A percentile compares a stretch with the other conserved stretches of the same genome.
These are phyloP conservation scores for Ophiostoma himal-ulmi DNA, from an alignment of 2,329 filamentous ascomycete genomes.

Conservation along the genomic window DNA sequence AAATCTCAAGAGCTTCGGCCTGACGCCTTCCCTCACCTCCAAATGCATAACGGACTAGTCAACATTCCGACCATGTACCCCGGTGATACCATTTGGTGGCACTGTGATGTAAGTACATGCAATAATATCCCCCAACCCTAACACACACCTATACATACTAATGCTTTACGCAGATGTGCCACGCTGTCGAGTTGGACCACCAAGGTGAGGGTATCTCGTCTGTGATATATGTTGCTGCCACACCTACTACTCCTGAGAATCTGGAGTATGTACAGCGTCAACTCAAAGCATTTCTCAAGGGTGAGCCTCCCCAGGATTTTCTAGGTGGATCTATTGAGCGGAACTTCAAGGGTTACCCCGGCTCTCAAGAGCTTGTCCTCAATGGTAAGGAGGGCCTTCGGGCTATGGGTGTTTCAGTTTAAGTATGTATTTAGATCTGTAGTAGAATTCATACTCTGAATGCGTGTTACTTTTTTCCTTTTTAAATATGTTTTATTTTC, in stretches of 20 bases:
- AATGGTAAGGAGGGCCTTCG: not conserved
- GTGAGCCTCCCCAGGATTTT: slow-evolving; percentile 28
- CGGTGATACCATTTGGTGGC: slow-evolving; percentile 33
- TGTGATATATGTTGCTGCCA: slow-evolving; percentile 21
- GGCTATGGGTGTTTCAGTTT: not conserved
- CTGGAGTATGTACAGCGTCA: slow-evolving; percentile 21
- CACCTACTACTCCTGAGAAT: slow-evolving; percentile 22
- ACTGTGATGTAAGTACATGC: slow-evolving; percentile 20
- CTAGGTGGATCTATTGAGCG: not conserved
- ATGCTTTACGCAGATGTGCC: slow-evolving; percentile 16
- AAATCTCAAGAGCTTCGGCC: slow-evolving; percentile 36
- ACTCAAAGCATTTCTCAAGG: slow-evolving; percentile 11
- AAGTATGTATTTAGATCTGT: not conserved
- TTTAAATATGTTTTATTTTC: not conserved
- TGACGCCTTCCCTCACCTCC: slow-evolving; percentile 37
- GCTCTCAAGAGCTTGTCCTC: not conserved
- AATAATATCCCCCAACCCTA: not conserved
- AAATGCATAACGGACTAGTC: slow-evolving; percentile 35
- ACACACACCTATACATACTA: not conserved
- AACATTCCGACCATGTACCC: slow-evolving; percentile 36
- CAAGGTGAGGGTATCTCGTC: slow-evolving; percentile 12
- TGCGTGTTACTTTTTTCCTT: not conserved
- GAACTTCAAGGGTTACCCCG: not conserved
- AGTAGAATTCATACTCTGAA: not conserved
- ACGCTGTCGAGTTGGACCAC: slow-evolving; percentile 25